Evolutionary conservation across 306 rosid genomes (phyloP).

Genomic region (Fragaria nilgerrensis): DNA sequence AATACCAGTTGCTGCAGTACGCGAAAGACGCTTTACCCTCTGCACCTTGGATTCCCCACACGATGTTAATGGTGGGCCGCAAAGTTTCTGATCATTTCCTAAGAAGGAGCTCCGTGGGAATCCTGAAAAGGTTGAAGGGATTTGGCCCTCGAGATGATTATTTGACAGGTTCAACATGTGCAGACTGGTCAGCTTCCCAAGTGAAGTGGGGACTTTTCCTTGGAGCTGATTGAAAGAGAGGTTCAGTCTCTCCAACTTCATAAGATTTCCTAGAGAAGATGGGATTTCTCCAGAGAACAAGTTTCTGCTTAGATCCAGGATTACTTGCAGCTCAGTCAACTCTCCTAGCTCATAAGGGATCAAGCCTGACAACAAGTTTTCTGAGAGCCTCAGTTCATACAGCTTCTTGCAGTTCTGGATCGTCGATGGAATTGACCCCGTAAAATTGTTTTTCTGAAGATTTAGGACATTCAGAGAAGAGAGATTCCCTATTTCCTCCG

Average conservation of each 20-base stretch:
- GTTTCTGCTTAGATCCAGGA: conserved; percentile 69
- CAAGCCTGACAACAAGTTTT: conserved; percentile 52
- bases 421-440: conserved; percentile 68
- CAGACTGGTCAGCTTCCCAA: conserved; percentile 75
- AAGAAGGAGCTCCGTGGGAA: conserved; percentile 78
- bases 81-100: conserved; percentile 51
- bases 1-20: conserved; percentile 55
- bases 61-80: conserved; percentile 64
- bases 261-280: conserved; percentile 63
- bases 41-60: conserved; percentile 47
- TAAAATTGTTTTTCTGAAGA: conserved; percentile 62
- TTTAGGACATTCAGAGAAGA: conserved; percentile 74
- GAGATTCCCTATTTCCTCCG: conserved; percentile 78
- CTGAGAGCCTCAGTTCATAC: conserved; percentile 81
- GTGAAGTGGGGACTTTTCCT: conserved; percentile 64
- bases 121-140: conserved; percentile 61
- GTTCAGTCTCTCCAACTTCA: conserved; percentile 80
- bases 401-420: conserved; percentile 66
- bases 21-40: conserved; percentile 46
- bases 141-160: conserved; percentile 66
- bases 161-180: conserved; percentile 75
- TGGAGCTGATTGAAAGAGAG: conserved; percentile 71
- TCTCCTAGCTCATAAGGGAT: conserved; percentile 70
- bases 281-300: conserved; percentile 69
- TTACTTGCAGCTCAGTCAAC: conserved; percentile 76